Conservation (phyloP, 176 grass and related monocot genomes). For the Oryza nivara region DNA sequence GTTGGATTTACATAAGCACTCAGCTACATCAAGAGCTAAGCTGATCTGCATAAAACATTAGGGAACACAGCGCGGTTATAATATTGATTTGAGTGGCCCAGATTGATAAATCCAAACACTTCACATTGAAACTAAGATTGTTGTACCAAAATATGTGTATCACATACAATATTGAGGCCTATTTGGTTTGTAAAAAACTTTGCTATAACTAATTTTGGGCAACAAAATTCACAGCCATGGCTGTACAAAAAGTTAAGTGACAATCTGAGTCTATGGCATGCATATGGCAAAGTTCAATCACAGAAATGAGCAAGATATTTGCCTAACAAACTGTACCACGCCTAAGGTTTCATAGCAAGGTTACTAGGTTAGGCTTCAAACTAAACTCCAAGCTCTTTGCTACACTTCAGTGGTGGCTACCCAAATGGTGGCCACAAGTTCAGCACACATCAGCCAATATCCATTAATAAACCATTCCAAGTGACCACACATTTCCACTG, state of each 20-base stretch:
- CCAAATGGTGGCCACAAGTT: constrained; percentile 11
- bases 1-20: constrained; percentile 67
- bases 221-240: not conserved
- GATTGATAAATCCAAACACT: constrained; percentile 1
- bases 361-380: not conserved
- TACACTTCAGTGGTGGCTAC: not conserved
- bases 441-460: constrained; percentile 9
- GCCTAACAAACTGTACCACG: not conserved
- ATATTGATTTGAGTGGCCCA: constrained; percentile 17
- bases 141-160: constrained; percentile 12
- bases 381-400: constrained; percentile 2
- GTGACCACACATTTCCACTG: not conserved
- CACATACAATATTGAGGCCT: constrained; percentile 2
- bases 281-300: not conserved
- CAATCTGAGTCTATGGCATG: not conserved
- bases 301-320: not conserved
- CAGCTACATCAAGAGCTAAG: constrained; percentile 80
- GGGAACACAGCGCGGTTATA: constrained; percentile 25
- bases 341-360: not conserved
- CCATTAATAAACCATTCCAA: constrained; percentile 6
- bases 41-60: constrained; percentile 57
- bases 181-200: not conserved
- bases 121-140: not conserved
- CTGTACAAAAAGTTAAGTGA: not conserved
- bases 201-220: not conserved